phyloP scores from a whole-genome alignment of 208 protist genomes.

The Leishmania arabica region DNA sequence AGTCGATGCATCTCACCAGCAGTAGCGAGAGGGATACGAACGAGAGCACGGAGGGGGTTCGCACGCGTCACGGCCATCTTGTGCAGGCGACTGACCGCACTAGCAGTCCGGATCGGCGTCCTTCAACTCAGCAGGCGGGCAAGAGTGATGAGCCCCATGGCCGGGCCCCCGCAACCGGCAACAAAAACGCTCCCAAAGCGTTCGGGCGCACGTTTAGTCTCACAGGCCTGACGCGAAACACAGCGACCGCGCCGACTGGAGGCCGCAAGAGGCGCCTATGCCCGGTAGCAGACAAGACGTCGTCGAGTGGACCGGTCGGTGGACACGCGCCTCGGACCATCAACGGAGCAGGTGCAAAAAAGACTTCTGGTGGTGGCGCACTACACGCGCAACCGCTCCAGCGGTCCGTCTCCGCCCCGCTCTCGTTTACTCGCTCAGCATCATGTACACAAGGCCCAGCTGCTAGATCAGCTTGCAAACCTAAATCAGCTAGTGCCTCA shows the following conservation, averaged over 20 bases:
- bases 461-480: neutral
- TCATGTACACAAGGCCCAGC: constrained; percentile 1
- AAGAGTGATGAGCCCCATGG: neutral
- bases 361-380: neutral
- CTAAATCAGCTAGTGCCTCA: neutral
- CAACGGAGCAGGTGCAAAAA: neutral
- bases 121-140: neutral
- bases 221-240: constrained; percentile 11
- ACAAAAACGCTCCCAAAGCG: neutral
- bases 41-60: neutral
- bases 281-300: neutral
- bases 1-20: constrained; percentile 27
- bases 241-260: neutral
- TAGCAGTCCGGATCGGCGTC: neutral
- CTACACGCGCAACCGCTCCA: constrained; percentile 1
- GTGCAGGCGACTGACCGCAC: neutral
- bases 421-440: constrained; percentile 6
- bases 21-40: constrained; percentile 2
- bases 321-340: neutral
- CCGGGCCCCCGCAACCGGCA: neutral
- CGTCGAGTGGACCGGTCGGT: neutral
- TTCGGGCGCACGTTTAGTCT: constrained; percentile 28
- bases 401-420: constrained; percentile 22
- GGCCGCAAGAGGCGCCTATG: neutral
- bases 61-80: constrained; percentile 11